These are phyloP conservation scores for Leccinum sublutescens DNA, from an alignment of 768 basidiomycete genomes.

Conservation along the genomic window DNA sequence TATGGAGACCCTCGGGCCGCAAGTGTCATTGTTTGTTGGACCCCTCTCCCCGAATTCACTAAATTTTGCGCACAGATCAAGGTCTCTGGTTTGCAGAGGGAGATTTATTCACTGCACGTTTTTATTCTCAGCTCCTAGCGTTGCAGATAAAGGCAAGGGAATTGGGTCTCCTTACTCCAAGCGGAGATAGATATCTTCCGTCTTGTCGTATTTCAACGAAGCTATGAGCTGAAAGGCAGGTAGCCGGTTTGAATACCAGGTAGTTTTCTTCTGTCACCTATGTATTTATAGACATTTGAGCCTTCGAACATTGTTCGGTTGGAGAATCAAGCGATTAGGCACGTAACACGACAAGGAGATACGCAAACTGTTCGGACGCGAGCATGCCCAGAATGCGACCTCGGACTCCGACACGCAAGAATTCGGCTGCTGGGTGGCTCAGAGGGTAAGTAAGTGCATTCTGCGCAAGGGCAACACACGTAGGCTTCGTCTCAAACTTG, in stretches of 20 bases:
- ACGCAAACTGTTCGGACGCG: too few relatives aligned
- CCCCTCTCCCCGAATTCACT: not conserved
- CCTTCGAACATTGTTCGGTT: too few relatives aligned
- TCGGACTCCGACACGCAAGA: too few relatives aligned
- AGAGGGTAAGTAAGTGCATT: too few relatives aligned
- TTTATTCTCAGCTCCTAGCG: slow-evolving; percentile 3
- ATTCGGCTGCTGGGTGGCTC: too few relatives aligned
- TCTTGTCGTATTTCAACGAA: not conserved
- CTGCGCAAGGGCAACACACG: too few relatives aligned
- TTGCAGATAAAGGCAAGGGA: slow-evolving; percentile 1
- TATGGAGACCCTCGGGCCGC: slow-evolving; percentile 12
- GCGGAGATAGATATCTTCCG: not conserved
- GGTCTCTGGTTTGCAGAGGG: slow-evolving; percentile 6
- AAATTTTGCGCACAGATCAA: not conserved
- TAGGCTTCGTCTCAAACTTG: too few relatives aligned
- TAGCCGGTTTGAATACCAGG: not conserved
- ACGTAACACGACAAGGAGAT: too few relatives aligned
- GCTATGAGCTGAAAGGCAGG: not conserved
- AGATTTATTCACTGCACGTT: slow-evolving; percentile 1
- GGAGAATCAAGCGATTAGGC: too few relatives aligned
- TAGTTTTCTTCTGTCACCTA: not conserved
- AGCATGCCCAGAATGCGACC: too few relatives aligned
- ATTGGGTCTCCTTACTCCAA: not conserved
- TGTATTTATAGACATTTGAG: not conserved
- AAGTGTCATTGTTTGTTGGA: not conserved